Conservation (phyloP, 225 moss, liverwort and hornwort genomes). For the Asterella californica region DNA sequence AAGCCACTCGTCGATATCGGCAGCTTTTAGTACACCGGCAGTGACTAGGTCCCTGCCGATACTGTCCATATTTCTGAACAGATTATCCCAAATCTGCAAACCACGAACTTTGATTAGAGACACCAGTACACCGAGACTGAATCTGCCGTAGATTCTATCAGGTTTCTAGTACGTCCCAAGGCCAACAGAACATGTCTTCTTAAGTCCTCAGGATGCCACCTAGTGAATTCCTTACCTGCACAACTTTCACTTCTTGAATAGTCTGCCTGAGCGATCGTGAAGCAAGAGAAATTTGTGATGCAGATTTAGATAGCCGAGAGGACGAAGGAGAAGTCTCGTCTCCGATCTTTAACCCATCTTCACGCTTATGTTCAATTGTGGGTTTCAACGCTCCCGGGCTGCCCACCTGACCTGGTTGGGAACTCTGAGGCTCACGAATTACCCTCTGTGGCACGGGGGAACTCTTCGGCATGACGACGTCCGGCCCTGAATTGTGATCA, state of each 20-base stretch:
- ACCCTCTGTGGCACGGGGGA: constrained; percentile 12
- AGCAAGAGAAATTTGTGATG: constrained; percentile 29
- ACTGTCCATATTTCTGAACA: constrained; percentile 52
- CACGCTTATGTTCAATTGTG: constrained; percentile 12
- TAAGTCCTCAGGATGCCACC: background rate
- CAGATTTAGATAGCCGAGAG: constrained; percentile 10
- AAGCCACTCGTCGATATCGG: constrained; percentile 58
- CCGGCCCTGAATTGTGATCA: constrained; percentile 27
- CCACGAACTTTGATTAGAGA: background rate
- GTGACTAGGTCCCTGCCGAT: constrained; percentile 55
- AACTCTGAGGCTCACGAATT: background rate
- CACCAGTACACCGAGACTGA: background rate
- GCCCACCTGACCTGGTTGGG: constrained; percentile 14
- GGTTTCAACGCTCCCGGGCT: background rate
- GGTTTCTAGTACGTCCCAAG: background rate
- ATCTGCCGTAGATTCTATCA: background rate
- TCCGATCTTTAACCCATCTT: background rate
- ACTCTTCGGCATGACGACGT: constrained; percentile 31
- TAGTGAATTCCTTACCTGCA: constrained; percentile 42
- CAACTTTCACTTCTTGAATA: constrained; percentile 71
- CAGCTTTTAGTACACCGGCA: constrained; percentile 48
- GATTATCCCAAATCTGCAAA: constrained; percentile 72
- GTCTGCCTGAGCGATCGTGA: constrained; percentile 59
- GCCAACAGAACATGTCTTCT: background rate
- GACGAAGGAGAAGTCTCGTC: constrained; percentile 19